phyloP scores from a whole-genome alignment of 1,284 basidiomycete species.

The Malassezia globosa region DNA sequence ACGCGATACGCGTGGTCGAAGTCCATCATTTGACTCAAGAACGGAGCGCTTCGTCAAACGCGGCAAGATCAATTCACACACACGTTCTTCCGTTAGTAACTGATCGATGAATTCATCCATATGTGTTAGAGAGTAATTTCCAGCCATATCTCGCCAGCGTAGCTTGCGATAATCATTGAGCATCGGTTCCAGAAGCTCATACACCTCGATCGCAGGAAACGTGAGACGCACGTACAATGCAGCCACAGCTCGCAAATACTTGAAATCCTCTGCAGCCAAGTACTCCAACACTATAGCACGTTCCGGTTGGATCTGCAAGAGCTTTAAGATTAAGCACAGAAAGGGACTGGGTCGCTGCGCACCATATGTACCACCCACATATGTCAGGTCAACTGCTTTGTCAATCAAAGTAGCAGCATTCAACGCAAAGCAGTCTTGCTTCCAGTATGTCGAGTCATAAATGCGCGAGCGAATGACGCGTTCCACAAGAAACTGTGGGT shows the following conservation, averaged over 20 bases:
- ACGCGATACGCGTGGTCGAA: constrained; percentile 56
- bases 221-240: constrained; percentile 92
- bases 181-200: constrained; percentile 81
- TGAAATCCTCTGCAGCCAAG: constrained; percentile 78
- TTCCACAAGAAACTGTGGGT: constrained; percentile 79
- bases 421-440: constrained; percentile 56
- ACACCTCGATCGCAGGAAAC: constrained; percentile 76
- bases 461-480: constrained; percentile 91
- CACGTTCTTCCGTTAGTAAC: constrained; percentile 74
- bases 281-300: constrained; percentile 93
- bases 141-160: constrained; percentile 66
- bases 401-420: constrained; percentile 81
- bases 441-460: constrained; percentile 92
- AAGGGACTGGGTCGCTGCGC: constrained; percentile 33
- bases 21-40: constrained; percentile 79
- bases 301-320: constrained; percentile 93
- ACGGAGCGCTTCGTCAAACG: constrained; percentile 73
- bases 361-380: constrained; percentile 64
- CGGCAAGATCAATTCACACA: constrained; percentile 91
- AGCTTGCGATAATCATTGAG: constrained; percentile 88
- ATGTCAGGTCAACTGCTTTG: constrained; percentile 68
- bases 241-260: constrained; percentile 82
- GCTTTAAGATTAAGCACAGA: constrained; percentile 84
- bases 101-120: constrained; percentile 88
- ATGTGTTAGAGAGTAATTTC: constrained; percentile 57